These are phyloP conservation scores for Fraxinus platypoda DNA, from an alignment of 305 asterid species.

Conservation along the genomic window DNA sequence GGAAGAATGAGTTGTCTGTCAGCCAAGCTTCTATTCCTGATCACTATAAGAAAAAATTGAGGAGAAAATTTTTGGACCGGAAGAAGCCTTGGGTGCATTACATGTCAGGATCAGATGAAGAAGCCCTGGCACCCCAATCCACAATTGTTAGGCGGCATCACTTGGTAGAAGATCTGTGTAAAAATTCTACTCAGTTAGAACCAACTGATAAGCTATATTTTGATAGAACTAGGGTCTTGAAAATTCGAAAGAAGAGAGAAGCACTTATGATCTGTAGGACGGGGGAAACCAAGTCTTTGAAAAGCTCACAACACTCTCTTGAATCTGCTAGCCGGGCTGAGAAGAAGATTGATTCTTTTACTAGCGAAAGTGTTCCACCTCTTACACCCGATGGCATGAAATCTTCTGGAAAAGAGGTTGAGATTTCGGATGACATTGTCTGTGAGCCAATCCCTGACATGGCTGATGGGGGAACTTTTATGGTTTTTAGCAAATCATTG, in stretches of 20 bases:
- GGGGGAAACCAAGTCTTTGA: slow-evolving; percentile 32
- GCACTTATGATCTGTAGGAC: slow-evolving; percentile 23
- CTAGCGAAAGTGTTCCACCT: slow-evolving; percentile 24
- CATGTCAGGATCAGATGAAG: slow-evolving; percentile 43
- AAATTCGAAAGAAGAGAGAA: slow-evolving; percentile 34
- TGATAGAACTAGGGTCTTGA: slow-evolving; percentile 36
- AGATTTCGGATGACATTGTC: slow-evolving; percentile 33
- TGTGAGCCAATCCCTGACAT: slow-evolving; percentile 38
- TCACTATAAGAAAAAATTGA: slow-evolving; percentile 31
- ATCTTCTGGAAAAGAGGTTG: slow-evolving; percentile 34
- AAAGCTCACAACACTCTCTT: slow-evolving; percentile 30
- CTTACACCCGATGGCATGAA: slow-evolving; percentile 29
- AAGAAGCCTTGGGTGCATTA: slow-evolving; percentile 37
- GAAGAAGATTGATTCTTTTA: slow-evolving; percentile 28
- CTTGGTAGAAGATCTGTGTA: slow-evolving; percentile 26
- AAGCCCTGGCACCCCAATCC: slow-evolving; percentile 29
- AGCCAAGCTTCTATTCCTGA: slow-evolving; percentile 37
- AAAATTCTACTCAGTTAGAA: slow-evolving; percentile 24
- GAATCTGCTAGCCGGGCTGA: slow-evolving; percentile 33
- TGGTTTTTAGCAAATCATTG: slow-evolving; percentile 46
- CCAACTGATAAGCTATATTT: slow-evolving; percentile 27
- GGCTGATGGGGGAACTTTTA: slow-evolving; percentile 38
- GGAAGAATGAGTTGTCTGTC: slow-evolving; percentile 41
- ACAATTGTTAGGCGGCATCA: slow-evolving; percentile 27
- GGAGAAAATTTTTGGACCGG: slow-evolving; percentile 31